phyloP scores from a whole-genome alignment of 306 rosid genomes.

The Senna siamea region DNA sequence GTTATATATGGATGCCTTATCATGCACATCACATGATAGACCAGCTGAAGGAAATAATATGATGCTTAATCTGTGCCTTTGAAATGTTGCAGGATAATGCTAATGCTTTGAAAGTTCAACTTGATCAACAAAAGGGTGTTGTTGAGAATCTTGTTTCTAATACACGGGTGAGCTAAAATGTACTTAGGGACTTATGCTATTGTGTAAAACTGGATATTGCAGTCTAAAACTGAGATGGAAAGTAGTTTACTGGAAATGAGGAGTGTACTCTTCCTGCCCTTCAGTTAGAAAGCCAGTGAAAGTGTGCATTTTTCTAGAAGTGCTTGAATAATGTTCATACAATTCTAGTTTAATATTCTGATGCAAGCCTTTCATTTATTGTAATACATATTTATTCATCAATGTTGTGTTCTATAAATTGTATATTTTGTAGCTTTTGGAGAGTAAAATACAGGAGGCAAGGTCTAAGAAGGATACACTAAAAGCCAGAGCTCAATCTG shows the following conservation, averaged over 20 bases:
- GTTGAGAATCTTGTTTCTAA: slow-evolving; percentile 94
- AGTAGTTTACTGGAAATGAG: neutral
- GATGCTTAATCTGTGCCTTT: slow-evolving; percentile 29
- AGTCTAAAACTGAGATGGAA: slow-evolving; percentile 19
- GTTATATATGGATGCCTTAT: slow-evolving; percentile 22
- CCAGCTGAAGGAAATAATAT: neutral
- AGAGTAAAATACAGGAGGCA: slow-evolving; percentile 95
- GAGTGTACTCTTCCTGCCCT: neutral
- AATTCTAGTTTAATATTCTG: slow-evolving; percentile 13
- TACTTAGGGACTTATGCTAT: neutral
- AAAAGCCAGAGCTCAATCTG: slow-evolving; percentile 95
- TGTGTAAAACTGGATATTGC: slow-evolving; percentile 5
- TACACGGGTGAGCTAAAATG: slow-evolving; percentile 68
- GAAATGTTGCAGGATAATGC: slow-evolving; percentile 85
- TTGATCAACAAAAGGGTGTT: slow-evolving; percentile 93
- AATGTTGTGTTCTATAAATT: slow-evolving; percentile 21
- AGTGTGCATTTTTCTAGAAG: slow-evolving; percentile 12
- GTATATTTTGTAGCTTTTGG: slow-evolving; percentile 70
- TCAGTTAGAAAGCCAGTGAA: neutral
- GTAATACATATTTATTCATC: slow-evolving; percentile 21
- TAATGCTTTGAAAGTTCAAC: slow-evolving; percentile 82
- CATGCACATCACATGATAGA: slow-evolving; percentile 8
- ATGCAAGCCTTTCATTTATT: neutral
- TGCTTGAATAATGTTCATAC: slow-evolving; percentile 17
- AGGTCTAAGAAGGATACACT: slow-evolving; percentile 93